Percentiles rank a stretch among this genome's conserved stretches.
Conservation (phyloP, 352 stramenopile species). For the Phytophthora colocasiae region DNA sequence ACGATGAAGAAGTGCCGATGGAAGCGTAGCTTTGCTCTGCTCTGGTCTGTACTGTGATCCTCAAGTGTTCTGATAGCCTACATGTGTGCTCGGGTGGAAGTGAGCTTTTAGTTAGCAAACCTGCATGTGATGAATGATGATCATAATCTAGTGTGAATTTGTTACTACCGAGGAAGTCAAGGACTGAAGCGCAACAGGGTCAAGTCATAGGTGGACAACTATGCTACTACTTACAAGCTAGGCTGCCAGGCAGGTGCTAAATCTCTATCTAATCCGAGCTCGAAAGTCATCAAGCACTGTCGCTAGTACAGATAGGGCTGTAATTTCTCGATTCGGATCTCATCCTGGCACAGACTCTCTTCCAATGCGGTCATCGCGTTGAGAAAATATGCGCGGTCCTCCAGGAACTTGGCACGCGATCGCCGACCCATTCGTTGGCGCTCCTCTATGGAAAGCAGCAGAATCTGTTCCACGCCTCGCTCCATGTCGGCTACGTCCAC, state of each 20-base stretch:
- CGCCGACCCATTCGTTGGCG: slow-evolving; percentile 76
- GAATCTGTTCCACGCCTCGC: slow-evolving; percentile 66
- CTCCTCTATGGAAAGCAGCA: slow-evolving; percentile 77
- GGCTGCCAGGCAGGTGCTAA: slow-evolving; percentile 25
- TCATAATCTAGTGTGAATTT: slow-evolving; percentile 41
- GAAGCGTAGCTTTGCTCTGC: slow-evolving; percentile 21
- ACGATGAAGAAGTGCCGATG: slow-evolving; percentile 7
- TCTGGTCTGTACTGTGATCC: slow-evolving; percentile 14
- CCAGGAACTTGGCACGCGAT: slow-evolving; percentile 73
- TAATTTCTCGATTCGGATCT: slow-evolving; percentile 80
- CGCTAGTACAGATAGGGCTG: slow-evolving; percentile 79
- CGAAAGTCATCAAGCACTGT: slow-evolving; percentile 18
- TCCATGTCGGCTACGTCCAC: slow-evolving; percentile 74
- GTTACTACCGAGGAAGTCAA: slow-evolving; percentile 10
- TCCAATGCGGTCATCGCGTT: slow-evolving; percentile 85
- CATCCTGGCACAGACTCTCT: slow-evolving; percentile 80
- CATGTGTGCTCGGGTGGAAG: slow-evolving; percentile 2
- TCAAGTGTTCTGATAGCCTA: slow-evolving; percentile 27
- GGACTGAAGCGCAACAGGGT: background rate
- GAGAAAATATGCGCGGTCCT: slow-evolving; percentile 82
- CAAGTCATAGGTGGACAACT: slow-evolving; percentile 14
- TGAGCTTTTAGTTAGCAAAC: too few species aligned
- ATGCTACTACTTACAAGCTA: slow-evolving; percentile 42
- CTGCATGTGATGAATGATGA: slow-evolving; percentile 30
- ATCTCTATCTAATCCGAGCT: slow-evolving; percentile 43